Evolutionary conservation across 768 basidiomycete species (phyloP).

Genomic region (Auricularia cornea): DNA sequence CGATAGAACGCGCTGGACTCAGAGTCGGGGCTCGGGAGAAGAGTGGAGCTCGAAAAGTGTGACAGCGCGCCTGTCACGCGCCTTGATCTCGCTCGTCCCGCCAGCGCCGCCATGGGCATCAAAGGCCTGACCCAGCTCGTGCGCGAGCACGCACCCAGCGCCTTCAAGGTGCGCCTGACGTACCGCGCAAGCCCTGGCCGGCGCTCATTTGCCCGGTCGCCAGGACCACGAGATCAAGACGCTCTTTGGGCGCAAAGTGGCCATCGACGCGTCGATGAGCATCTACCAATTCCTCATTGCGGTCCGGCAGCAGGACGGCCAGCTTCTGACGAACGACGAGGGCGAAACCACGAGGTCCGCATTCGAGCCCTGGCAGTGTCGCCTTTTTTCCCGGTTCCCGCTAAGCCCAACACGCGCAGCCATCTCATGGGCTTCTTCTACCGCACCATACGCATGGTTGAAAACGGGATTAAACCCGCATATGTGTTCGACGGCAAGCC

Average conservation of each 20-base stretch:
- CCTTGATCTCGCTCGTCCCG: neutral
- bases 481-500: slow-evolving; percentile 99
- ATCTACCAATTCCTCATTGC: slow-evolving; percentile 98
- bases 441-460: slow-evolving; percentile 92
- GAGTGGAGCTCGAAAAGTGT: neutral
- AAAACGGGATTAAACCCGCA: slow-evolving; percentile 96
- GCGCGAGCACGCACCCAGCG: slow-evolving; percentile 79
- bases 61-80: neutral
- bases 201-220: neutral
- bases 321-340: slow-evolving; percentile 93
- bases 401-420: slow-evolving; percentile 26
- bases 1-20: no score
- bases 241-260: slow-evolving; percentile 95
- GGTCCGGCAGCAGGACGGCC: slow-evolving; percentile 91
- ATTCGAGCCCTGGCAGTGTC: neutral
- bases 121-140: slow-evolving; percentile 90
- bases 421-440: slow-evolving; percentile 99
- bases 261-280: slow-evolving; percentile 96
- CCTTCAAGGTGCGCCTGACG: slow-evolving; percentile 42
- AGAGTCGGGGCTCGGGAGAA: no score
- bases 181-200: neutral
- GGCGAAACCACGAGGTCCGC: slow-evolving; percentile 84
- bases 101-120: slow-evolving; percentile 61
- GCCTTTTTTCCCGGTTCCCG: neutral
- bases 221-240: slow-evolving; percentile 93